Base-by-base conservation (phyloP, 441 rosid genomes). In the Gossypium schwendimanii region DNA sequence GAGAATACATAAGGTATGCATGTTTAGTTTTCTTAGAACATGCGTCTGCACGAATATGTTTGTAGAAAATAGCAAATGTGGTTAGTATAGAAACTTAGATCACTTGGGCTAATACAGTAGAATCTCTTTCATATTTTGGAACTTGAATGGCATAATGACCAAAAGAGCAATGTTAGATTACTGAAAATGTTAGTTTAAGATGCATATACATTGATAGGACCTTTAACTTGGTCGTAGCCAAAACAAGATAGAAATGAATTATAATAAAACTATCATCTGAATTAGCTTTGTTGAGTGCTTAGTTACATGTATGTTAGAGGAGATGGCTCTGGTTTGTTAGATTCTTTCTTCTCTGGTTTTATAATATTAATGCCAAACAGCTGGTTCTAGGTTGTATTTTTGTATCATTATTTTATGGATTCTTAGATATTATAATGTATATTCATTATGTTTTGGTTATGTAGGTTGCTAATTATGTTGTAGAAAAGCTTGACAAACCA, bases 401-500 rank as follows among this genome's bases (percentile, higher is more conserved):
- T 18, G 4, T 69, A 17, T 54, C 61, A 69, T 14, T 41, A 20
- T 41, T 41, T 41, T 41, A 41, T 63, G 36, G 20, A 8, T 44
- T 45, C 23, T 64, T 54, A 44, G 53, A 12, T 21, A 45, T 44
- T 12, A 2, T 33, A 6, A 14, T 57, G 58, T 23, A 57, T 11
- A 45, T 54, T 69, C 50, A 69, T 53, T 72, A 66, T 63, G 24
- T 41, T 20, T 18, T 86, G 64, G 71, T 63, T 55, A 21, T 80
- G 77, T 79, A 96, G 99, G 98, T 96, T 82, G 89, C 92, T 52
- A 94, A 89, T 82, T 96, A 96, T 82, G 98, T 94, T 18, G 26
- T 89, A 58, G 99, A 96, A 80, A 96, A 96, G 81, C 89, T 92
- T 64, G 99, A 96, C 79, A 94, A 84, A 74, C 88, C 99, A 11